Evolutionary conservation across 1,284 basidiomycete genomes (phyloP), one percentile per base, ranked within the genome.

Genomic region (Trametes hirsuta): DNA sequence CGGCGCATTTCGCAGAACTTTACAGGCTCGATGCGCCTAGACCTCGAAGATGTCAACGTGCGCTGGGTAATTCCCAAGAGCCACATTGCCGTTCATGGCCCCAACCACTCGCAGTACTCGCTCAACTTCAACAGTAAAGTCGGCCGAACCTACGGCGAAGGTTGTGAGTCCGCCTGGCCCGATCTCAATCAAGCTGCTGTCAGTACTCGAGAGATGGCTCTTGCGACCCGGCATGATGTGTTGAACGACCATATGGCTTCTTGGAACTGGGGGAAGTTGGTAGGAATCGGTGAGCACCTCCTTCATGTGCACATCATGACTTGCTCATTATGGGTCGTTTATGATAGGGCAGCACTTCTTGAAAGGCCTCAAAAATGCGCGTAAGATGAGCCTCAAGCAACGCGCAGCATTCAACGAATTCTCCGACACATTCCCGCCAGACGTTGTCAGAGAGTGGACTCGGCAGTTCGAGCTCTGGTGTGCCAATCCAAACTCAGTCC

Each of bases 111-210:
- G 0, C 11, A 30, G 0, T 73, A 41, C 42, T 72, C 68, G 0
- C 63, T 74, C n/a, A 72, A 72, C 53, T 71, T 45, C n/a, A 8
- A 58, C 2, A 42, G 4, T 0, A 53, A 66, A 1, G 65, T 59
- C n/a, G 71, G 63, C 1, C 47, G 66, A 14, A 75, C 70, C 0
- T 69, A 72, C 54, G 72, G 71, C 0, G 72, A 76, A 47, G 72
- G 69, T 0, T 64, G 73, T 14, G 74, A 76, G 50, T 57, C 57
- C 10, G 54, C 22, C 2, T 73, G 66, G 72, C 11, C 63, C 8
- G 34, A 58, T 25, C 50, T 68, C 37, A 71, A 71, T 35, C 59
- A 59, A 0, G 59, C 69, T 2, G 56, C 68, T 0, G 47, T 59
- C 3, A 71, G 67, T 22, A 70, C 70, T 0, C 21, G 53, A 9